Evolutionary conservation across 2,329 filamentous ascomycete genomes (phyloP).

Genomic region (Rhynchosporium agropyri): DNA sequence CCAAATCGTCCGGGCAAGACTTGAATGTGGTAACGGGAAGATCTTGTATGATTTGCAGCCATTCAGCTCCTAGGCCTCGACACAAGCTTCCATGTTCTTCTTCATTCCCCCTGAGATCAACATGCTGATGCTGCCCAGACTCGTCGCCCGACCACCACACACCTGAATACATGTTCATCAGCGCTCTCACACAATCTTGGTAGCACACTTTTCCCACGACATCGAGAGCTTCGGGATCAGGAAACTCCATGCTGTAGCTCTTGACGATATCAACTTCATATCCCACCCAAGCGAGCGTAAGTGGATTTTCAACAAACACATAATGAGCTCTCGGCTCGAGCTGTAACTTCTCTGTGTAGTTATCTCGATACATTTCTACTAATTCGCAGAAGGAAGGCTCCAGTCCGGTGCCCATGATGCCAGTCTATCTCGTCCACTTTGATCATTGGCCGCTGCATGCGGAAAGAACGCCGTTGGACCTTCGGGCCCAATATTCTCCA

Average conservation of each 20-base stretch:
- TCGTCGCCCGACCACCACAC: slow-evolving; percentile 23
- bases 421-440: not conserved
- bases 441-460: not conserved
- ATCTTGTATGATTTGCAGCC: not conserved
- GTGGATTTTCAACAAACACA: slow-evolving; percentile 5
- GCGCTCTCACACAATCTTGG: not conserved
- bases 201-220: not conserved
- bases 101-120: slow-evolving; percentile 18
- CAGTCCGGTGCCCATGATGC: slow-evolving; percentile 22
- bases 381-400: slow-evolving; percentile 9
- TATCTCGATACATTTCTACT: slow-evolving; percentile 16
- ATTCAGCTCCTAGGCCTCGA: not conserved
- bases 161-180: slow-evolving; percentile 7
- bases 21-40: not conserved
- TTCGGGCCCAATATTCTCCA: slow-evolving; percentile 8
- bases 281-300: slow-evolving; percentile 2
- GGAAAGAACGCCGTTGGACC: slow-evolving; percentile 11
- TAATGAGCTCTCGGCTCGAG: slow-evolving; percentile 8
- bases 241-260: slow-evolving; percentile 6
- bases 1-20: not conserved
- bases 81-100: slow-evolving; percentile 13
- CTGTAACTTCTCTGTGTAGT: not conserved
- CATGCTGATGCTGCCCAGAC: slow-evolving; percentile 16
- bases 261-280: slow-evolving; percentile 15
- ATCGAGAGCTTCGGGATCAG: not conserved